phyloP scores from a whole-genome alignment of 495 filamentous ascomycete species.

The Pseudomonodictys pantanalensis region DNA sequence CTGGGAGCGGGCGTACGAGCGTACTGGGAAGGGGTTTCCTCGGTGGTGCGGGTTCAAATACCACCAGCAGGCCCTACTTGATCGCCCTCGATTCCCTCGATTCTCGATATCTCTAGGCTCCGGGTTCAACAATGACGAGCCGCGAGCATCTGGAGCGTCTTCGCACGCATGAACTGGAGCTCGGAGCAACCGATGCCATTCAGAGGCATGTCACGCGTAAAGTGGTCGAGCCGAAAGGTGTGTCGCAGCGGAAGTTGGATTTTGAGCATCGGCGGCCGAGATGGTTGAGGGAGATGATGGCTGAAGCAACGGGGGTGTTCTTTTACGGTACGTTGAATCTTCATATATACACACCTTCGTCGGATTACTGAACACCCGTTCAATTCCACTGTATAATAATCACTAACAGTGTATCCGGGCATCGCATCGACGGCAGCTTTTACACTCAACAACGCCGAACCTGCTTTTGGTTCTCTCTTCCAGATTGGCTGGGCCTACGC shows the following conservation, averaged over 20 bases:
- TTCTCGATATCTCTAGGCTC: no score
- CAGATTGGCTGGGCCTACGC: slow-evolving; percentile 51
- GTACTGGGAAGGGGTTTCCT: no score
- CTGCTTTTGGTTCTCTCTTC: slow-evolving; percentile 47
- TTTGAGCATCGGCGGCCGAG: slow-evolving; percentile 51
- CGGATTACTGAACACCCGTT: no score
- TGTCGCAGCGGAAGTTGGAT: slow-evolving; percentile 50
- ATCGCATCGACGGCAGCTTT: slow-evolving; percentile 49
- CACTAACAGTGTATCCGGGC: slow-evolving; percentile 47
- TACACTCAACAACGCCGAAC: slow-evolving; percentile 42
- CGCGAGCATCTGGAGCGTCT: no score
- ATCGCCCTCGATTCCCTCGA: no score
- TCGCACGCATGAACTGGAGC: no score
- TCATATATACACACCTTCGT: no score
- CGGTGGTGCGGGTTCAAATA: no score
- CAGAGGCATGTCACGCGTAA: slow-evolving; percentile 47
- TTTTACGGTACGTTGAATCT: slow-evolving; percentile 46
- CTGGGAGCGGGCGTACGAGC: no score
- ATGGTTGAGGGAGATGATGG: slow-evolving; percentile 49
- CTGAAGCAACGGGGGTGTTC: slow-evolving; percentile 53
- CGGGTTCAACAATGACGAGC: no score
- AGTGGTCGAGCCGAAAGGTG: slow-evolving; percentile 46
- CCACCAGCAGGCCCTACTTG: no score
- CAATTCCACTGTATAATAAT: no score
- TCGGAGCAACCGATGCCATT: slow-evolving; percentile 51